Evolutionary conservation across 306 rosid species (phyloP).

Genomic region (Gynostemma pentaphyllum): DNA sequence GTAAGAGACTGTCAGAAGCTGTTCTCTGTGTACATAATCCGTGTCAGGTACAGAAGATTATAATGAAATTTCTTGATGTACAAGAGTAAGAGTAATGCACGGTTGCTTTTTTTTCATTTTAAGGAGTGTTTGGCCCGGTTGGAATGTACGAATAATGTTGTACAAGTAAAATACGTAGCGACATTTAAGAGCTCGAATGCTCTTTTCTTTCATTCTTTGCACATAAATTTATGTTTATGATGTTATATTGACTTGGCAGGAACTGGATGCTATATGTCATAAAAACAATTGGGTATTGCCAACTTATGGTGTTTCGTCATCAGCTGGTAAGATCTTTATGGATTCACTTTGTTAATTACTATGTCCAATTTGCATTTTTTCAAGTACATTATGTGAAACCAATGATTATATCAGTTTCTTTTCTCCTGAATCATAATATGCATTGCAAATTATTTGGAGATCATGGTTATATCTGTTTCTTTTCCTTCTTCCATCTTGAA

Average conservation of each 20-base stretch:
- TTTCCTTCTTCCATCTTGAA: neutral
- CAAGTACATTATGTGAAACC: neutral
- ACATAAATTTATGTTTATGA: neutral
- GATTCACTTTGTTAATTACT: conserved; percentile 4
- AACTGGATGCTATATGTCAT: conserved; percentile 28
- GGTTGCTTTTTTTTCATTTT: neutral
- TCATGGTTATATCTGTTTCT: neutral
- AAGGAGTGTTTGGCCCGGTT: neutral
- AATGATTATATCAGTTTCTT: neutral
- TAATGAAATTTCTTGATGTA: neutral
- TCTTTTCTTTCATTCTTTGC: neutral
- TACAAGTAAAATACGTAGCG: neutral
- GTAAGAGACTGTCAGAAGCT: conserved; percentile 46
- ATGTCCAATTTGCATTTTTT: neutral
- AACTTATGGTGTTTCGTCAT: conserved; percentile 22
- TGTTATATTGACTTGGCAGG: conserved; percentile 21
- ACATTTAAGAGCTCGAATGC: neutral
- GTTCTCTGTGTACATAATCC: conserved; percentile 26
- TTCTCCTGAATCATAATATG: neutral
- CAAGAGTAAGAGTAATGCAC: neutral
- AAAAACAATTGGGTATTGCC: conserved; percentile 42
- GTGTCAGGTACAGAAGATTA: conserved; percentile 33
- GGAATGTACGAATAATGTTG: neutral
- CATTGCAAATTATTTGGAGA: neutral
- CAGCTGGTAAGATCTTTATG: conserved; percentile 32